Percentiles rank a stretch among this genome's conserved stretches.
phyloP scores from a whole-genome alignment of 768 basidiomycete species.

The Termitomyces sp. region DNA sequence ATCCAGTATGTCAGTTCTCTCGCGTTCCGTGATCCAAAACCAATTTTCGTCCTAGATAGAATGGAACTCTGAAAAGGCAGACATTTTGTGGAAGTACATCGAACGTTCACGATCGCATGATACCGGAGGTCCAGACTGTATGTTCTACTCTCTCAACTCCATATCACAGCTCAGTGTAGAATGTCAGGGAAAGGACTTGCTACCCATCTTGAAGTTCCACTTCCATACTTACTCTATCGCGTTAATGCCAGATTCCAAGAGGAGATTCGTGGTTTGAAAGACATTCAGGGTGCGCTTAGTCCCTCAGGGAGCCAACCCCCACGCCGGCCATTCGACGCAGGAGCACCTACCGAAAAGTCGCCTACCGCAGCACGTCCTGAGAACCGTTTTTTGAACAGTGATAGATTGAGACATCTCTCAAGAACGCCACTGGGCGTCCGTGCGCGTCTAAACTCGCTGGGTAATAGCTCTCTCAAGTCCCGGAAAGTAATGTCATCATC shows the following conservation, averaged over 20 bases:
- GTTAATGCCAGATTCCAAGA: conserved; percentile 83
- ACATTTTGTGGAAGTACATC: conserved; percentile 84
- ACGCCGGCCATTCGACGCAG: conserved; percentile 22
- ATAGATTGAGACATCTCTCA: conserved; percentile 35
- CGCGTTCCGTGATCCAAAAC: background rate
- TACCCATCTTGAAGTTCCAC: conserved; percentile 70
- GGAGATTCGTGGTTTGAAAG: conserved; percentile 74
- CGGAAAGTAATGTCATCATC: conserved; percentile 66
- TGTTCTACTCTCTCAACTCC: conserved; percentile 23
- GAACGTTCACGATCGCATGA: conserved; percentile 71
- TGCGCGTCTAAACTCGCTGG: conserved; percentile 66
- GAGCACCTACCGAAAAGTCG: conserved; percentile 20
- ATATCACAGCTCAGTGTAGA: conserved; percentile 1
- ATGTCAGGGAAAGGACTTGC: conserved; percentile 78
- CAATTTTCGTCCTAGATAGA: conserved; percentile 52
- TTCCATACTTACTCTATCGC: conserved; percentile 81
- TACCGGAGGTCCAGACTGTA: conserved; percentile 75
- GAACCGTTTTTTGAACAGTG: conserved; percentile 28
- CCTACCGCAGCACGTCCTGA: conserved; percentile 23
- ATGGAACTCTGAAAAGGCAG: conserved; percentile 83
- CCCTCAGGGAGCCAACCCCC: conserved; percentile 37
- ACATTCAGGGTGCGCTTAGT: conserved; percentile 58
- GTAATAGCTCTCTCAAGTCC: conserved; percentile 44
- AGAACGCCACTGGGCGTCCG: conserved; percentile 60
- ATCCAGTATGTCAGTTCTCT: conserved; percentile 47